Evolutionary conservation across 2,329 filamentous ascomycete species (phyloP).

Genomic region (Ceratocystis papillata): DNA sequence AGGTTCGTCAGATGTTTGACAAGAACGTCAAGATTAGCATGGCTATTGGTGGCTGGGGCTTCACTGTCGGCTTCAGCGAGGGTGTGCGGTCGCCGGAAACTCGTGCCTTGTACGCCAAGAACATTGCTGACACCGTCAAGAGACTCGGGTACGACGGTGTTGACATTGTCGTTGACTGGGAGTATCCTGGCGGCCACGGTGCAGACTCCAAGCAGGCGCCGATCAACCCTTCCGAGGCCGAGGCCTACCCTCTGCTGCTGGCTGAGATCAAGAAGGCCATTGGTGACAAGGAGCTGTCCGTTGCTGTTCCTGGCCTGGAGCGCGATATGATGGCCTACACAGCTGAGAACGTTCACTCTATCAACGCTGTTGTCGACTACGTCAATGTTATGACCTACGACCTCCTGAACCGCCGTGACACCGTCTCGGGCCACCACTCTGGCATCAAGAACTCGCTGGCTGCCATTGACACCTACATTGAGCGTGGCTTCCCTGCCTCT

Average conservation of each 20-base stretch:
- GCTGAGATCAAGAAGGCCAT: slow-evolving; percentile 47
- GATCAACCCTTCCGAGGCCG: slow-evolving; percentile 54
- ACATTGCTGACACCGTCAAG: slow-evolving; percentile 52
- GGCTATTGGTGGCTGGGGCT: slow-evolving; percentile 66
- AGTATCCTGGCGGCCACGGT: slow-evolving; percentile 50
- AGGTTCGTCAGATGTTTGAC: slow-evolving; percentile 34
- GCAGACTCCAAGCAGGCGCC: slow-evolving; percentile 33
- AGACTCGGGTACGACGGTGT: slow-evolving; percentile 54
- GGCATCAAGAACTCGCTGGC: slow-evolving; percentile 45
- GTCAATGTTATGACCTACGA: slow-evolving; percentile 62
- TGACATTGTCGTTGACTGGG: slow-evolving; percentile 23
- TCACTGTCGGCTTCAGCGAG: slow-evolving; percentile 50
- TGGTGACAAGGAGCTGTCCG: slow-evolving; percentile 47
- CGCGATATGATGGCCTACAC: slow-evolving; percentile 60
- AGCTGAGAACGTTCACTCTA: slow-evolving; percentile 44
- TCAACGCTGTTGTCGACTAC: slow-evolving; percentile 52
- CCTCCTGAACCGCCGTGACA: slow-evolving; percentile 58
- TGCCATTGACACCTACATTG: slow-evolving; percentile 49
- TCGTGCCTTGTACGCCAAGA: slow-evolving; percentile 50
- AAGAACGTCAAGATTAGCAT: slow-evolving; percentile 52
- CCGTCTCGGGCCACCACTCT: slow-evolving; percentile 51
- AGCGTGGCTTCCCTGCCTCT: slow-evolving; percentile 39
- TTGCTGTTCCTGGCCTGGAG: slow-evolving; percentile 55
- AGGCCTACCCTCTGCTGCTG: slow-evolving; percentile 52
- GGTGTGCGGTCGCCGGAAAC: slow-evolving; percentile 43